Evolutionary conservation across 148 eudicot genomes (phyloP).

Genomic region (Diospyros kaki): DNA sequence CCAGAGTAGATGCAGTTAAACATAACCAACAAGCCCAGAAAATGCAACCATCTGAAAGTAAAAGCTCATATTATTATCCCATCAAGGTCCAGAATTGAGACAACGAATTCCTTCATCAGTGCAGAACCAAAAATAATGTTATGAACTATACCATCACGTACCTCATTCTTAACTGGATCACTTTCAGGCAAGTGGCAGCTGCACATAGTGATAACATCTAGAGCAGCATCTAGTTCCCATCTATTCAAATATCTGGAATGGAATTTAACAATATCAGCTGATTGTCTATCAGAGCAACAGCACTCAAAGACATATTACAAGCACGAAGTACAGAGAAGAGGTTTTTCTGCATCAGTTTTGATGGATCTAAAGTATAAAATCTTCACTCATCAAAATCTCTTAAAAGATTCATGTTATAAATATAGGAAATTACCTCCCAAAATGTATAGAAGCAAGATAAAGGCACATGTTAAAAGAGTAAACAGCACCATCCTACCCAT

Average conservation of each 20-base stretch:
- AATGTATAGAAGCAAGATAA: neutral
- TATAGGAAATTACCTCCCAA: neutral
- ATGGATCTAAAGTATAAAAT: neutral
- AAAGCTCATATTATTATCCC: neutral
- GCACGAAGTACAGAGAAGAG: neutral
- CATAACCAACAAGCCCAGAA: neutral
- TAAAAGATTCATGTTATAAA: neutral
- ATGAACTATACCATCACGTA: conserved; percentile 17
- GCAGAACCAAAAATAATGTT: neutral
- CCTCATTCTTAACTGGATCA: conserved; percentile 71
- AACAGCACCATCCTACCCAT: neutral
- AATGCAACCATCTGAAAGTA: conserved; percentile 11
- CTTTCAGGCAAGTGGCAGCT: conserved; percentile 79
- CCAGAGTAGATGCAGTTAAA: conserved; percentile 5
- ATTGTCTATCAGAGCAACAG: conserved; percentile 1
- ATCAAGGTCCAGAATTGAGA: neutral
- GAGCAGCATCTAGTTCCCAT: conserved; percentile 94
- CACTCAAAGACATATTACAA: neutral
- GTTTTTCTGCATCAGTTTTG: neutral
- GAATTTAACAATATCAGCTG: neutral
- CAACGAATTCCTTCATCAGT: neutral
- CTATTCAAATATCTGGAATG: conserved; percentile 70
- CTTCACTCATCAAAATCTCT: neutral
- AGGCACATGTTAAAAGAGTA: neutral
- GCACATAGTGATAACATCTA: conserved; percentile 98